These are phyloP conservation scores for Aulographum hederae DNA, from an alignment of 2,329 filamentous ascomycete species.

Conservation along the genomic window DNA sequence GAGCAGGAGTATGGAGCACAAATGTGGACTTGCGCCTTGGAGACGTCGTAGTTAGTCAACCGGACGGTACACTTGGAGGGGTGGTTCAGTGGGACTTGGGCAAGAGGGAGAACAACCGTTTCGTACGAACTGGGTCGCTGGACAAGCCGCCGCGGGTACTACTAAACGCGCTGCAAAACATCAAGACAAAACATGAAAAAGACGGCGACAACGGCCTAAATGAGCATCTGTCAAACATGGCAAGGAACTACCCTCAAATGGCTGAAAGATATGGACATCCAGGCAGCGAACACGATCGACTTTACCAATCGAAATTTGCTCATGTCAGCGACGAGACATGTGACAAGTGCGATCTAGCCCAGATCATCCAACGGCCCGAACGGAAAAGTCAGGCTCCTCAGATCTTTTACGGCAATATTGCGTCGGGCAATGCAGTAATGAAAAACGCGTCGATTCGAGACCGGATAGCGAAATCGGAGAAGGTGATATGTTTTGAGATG, in stretches of 20 bases:
- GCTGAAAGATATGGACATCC: neutral
- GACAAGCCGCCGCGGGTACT: constrained; percentile 2
- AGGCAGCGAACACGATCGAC: neutral
- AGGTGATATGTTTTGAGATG: constrained; percentile 9
- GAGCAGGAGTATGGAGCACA: constrained; percentile 8
- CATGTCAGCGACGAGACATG: neutral
- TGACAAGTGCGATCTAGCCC: neutral
- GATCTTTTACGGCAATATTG: constrained; percentile 20
- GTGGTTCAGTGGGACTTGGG: constrained; percentile 12
- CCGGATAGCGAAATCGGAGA: constrained; percentile 21
- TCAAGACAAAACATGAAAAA: too few relatives aligned
- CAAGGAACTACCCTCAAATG: neutral
- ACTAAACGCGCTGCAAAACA: constrained; percentile 1
- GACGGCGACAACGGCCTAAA: too few relatives aligned
- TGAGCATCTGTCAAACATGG: neutral
- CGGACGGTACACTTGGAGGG: constrained; percentile 6
- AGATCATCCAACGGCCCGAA: neutral
- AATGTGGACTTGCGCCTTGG: constrained; percentile 10
- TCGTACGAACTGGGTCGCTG: constrained; percentile 7
- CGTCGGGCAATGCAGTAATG: constrained; percentile 15
- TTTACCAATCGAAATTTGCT: neutral
- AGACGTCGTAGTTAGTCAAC: constrained; percentile 11
- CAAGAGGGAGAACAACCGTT: constrained; percentile 4
- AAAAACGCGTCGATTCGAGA: neutral
- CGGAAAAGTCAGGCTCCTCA: constrained; percentile 7